Conservation (phyloP, 768 basidiomycete species). For the Boletus pseudo-olivaceus region DNA sequence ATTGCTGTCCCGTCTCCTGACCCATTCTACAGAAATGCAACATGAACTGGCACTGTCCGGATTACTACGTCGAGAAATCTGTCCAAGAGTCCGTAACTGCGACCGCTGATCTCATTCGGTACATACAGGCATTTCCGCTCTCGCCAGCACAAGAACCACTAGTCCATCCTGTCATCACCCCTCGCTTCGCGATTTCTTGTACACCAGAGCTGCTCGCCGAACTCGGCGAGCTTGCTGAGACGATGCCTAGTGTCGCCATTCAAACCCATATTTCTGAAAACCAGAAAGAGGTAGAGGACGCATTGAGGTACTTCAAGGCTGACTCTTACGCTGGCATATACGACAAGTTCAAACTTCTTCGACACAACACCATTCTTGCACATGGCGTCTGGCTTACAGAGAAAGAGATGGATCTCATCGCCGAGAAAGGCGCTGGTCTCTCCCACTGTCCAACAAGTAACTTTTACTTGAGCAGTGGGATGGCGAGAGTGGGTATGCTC, state of each 20-base stretch:
- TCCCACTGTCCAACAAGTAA: slow-evolving; percentile 96
- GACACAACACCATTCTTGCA: slow-evolving; percentile 78
- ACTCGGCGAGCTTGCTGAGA: slow-evolving; percentile 57
- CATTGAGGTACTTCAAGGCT: slow-evolving; percentile 64
- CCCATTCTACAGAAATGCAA: slow-evolving; percentile 30
- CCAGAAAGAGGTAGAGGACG: slow-evolving; percentile 61
- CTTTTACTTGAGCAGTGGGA: slow-evolving; percentile 84
- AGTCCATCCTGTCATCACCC: slow-evolving; percentile 88
- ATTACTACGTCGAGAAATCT: slow-evolving; percentile 67
- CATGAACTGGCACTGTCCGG: slow-evolving; percentile 60
- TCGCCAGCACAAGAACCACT: slow-evolving; percentile 45
- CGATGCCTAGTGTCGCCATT: slow-evolving; percentile 63
- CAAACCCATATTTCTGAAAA: slow-evolving; percentile 96
- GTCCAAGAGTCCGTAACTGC: slow-evolving; percentile 53
- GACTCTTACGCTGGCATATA: slow-evolving; percentile 78
- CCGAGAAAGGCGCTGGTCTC: slow-evolving; percentile 62
- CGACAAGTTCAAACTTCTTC: slow-evolving; percentile 71
- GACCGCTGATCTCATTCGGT: slow-evolving; percentile 61
- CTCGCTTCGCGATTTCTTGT: slow-evolving; percentile 95
- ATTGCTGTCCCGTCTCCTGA: slow-evolving; percentile 1
- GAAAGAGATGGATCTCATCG: slow-evolving; percentile 71
- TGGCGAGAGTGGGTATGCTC: slow-evolving; percentile 73
- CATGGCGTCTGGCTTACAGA: slow-evolving; percentile 81
- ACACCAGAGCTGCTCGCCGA: slow-evolving; percentile 60
- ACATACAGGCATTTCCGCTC: slow-evolving; percentile 59